Percentiles rank a stretch among this genome's conserved stretches.
phyloP scores from a whole-genome alignment of 1,139 yeast species.

The Magnusiomyces suaveolens region DNA sequence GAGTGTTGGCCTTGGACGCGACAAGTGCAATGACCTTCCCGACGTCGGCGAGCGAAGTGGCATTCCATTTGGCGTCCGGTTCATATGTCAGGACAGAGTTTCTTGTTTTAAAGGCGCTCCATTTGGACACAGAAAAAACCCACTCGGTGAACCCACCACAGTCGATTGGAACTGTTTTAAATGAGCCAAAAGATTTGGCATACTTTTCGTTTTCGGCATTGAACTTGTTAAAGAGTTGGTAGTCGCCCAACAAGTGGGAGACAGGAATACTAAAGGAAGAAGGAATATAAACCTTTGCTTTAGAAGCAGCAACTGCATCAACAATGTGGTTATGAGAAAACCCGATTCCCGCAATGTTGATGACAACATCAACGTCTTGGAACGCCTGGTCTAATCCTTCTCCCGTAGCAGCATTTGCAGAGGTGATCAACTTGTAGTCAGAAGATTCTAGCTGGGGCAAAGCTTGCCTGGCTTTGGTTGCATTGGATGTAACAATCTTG shows the following conservation, averaged over 20 bases:
- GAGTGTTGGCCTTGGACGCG: slow-evolving; percentile 35
- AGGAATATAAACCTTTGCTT: slow-evolving; percentile 48
- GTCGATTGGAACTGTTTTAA: slow-evolving; percentile 44
- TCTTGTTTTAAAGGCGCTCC: slow-evolving; percentile 30
- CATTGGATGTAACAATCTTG: slow-evolving; percentile 42
- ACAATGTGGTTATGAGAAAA: slow-evolving; percentile 29
- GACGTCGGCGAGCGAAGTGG: slow-evolving; percentile 39
- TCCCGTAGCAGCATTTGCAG: slow-evolving; percentile 21
- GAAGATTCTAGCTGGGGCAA: background rate
- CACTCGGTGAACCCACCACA: slow-evolving; percentile 40
- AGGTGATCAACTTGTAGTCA: slow-evolving; percentile 16
- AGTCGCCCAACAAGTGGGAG: slow-evolving; percentile 19
- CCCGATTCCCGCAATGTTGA: slow-evolving; percentile 37
- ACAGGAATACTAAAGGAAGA: slow-evolving; percentile 52
- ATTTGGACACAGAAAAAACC: slow-evolving; percentile 17
- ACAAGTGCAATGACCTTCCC: slow-evolving; percentile 42
- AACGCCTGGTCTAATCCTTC: slow-evolving; percentile 34
- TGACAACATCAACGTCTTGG: slow-evolving; percentile 42
- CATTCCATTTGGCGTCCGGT: slow-evolving; percentile 32
- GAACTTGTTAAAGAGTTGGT: slow-evolving; percentile 33
- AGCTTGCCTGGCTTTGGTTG: slow-evolving; percentile 26
- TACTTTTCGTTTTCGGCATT: slow-evolving; percentile 37
- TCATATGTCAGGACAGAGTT: slow-evolving; percentile 27
- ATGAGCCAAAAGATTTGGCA: slow-evolving; percentile 31
- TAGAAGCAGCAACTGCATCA: slow-evolving; percentile 35